phyloP scores from a whole-genome alignment of 2,329 filamentous ascomycete species.

The Aspergillus glaucus region DNA sequence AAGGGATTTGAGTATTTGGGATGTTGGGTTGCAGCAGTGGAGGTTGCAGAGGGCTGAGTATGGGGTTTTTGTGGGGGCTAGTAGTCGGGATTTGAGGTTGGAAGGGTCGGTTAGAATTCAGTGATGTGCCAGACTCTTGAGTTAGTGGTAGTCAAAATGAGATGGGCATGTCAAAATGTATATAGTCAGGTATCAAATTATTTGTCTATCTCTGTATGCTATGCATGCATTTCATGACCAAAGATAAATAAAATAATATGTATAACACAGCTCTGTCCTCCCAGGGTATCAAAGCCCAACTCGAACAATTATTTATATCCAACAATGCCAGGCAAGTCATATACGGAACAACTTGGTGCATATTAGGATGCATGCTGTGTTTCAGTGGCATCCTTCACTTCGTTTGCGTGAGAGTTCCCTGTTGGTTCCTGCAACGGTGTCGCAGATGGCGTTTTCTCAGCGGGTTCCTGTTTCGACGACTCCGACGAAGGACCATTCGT shows the following conservation, averaged over 20 bases:
- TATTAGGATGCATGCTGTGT: too few relatives aligned
- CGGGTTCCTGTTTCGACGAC: too few relatives aligned
- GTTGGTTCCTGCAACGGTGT: too few relatives aligned
- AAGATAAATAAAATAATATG: not conserved
- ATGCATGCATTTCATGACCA: not conserved
- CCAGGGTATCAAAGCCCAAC: not conserved
- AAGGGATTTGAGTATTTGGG: conserved; percentile 61
- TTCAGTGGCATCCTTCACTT: too few relatives aligned
- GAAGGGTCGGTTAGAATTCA: not conserved
- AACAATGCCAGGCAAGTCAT: not conserved
- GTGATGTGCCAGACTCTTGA: not conserved
- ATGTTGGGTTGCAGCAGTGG: conserved; percentile 56
- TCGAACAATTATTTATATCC: not conserved
- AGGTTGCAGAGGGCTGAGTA: not conserved
- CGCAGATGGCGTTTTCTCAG: too few relatives aligned
- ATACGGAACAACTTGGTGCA: not conserved
- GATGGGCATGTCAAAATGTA: too few relatives aligned
- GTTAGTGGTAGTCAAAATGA: not conserved
- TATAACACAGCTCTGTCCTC: not conserved
- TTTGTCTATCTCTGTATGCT: not conserved
- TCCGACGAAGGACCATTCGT: not conserved
- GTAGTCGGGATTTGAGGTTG: not conserved
- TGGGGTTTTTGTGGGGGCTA: not conserved
- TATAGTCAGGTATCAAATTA: not conserved
- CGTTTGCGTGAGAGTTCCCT: too few relatives aligned